Evolutionary conservation across 2,329 filamentous ascomycete species (phyloP).

Genomic region (Cladosporium sp.): DNA sequence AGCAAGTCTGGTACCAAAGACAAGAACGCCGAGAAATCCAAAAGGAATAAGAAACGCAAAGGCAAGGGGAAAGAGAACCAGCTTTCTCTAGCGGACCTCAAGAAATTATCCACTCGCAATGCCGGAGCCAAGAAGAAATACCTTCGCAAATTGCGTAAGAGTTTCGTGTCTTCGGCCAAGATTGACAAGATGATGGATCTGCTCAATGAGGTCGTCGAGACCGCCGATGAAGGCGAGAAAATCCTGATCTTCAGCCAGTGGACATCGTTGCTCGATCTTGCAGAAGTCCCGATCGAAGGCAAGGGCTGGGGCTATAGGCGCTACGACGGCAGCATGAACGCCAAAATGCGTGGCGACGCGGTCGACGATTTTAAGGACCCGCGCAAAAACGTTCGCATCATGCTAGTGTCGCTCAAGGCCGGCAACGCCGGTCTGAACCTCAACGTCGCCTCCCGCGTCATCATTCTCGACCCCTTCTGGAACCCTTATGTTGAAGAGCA

Average conservation of each 20-base stretch:
- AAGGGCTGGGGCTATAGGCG: constrained; percentile 58
- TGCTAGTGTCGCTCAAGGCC: constrained; percentile 75
- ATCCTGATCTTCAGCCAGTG: constrained; percentile 81
- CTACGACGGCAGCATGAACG: constrained; percentile 73
- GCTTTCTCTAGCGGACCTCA: constrained; percentile 60
- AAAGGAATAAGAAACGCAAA: constrained; percentile 29
- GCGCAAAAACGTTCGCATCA: constrained; percentile 55
- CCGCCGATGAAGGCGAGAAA: constrained; percentile 56
- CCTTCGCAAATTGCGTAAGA: constrained; percentile 61
- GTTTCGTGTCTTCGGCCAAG: constrained; percentile 72
- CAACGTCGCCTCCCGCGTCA: constrained; percentile 75
- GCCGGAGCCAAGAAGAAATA: constrained; percentile 64
- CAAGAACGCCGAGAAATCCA: constrained; percentile 31
- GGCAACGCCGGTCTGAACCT: constrained; percentile 85
- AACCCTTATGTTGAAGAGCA: constrained; percentile 92
- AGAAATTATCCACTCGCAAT: constrained; percentile 62
- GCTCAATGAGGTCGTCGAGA: constrained; percentile 46
- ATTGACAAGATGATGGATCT: constrained; percentile 66
- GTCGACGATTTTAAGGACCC: constrained; percentile 65
- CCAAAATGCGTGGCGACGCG: constrained; percentile 61
- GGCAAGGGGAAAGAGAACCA: constrained; percentile 30
- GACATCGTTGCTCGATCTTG: constrained; percentile 71
- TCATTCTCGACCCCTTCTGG: constrained; percentile 92
- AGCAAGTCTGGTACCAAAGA: constrained; percentile 9
- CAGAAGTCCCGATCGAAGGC: constrained; percentile 67